Percentiles rank a stretch among this genome's conserved stretches.
Evolutionary conservation across 2,329 filamentous ascomycete genomes (phyloP).

Genomic region (Albifimbria verrucaria): DNA sequence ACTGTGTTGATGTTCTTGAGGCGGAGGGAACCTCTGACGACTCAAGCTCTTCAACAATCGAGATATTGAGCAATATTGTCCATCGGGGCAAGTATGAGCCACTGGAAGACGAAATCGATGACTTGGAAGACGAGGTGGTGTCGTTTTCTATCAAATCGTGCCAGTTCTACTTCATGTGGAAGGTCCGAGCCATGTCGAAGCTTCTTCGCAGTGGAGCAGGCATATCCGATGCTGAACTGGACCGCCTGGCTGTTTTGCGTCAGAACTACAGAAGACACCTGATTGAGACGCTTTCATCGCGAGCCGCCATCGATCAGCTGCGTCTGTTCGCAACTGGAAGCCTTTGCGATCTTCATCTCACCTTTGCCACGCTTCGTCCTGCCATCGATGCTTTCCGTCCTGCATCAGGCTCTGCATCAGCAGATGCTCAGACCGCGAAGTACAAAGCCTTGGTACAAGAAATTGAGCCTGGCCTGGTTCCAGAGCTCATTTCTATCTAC

Average conservation of each 20-base stretch:
- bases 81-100: constrained; percentile 70
- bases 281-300: constrained; percentile 65
- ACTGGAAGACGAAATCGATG: constrained; percentile 67
- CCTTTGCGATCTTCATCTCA: constrained; percentile 76
- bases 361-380: constrained; percentile 71
- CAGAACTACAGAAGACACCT: constrained; percentile 59
- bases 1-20: constrained; percentile 75
- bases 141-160: constrained; percentile 71
- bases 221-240: constrained; percentile 56
- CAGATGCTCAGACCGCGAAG: constrained; percentile 22
- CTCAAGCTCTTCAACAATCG: constrained; percentile 53
- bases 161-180: constrained; percentile 96
- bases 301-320: constrained; percentile 71
- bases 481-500: constrained; percentile 74
- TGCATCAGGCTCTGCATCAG: constrained; percentile 19
- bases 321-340: constrained; percentile 72
- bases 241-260: constrained; percentile 54
- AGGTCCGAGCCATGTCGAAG: constrained; percentile 59
- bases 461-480: constrained; percentile 59
- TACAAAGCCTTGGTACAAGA: constrained; percentile 58
- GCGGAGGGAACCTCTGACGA: constrained; percentile 46
- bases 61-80: constrained; percentile 69
- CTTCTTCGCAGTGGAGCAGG: constrained; percentile 52
- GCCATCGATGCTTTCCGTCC: constrained; percentile 39
- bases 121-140: constrained; percentile 75